Evolutionary conservation across 169 alveolate genomes (phyloP).

Genomic region (Babesia sp.): DNA sequence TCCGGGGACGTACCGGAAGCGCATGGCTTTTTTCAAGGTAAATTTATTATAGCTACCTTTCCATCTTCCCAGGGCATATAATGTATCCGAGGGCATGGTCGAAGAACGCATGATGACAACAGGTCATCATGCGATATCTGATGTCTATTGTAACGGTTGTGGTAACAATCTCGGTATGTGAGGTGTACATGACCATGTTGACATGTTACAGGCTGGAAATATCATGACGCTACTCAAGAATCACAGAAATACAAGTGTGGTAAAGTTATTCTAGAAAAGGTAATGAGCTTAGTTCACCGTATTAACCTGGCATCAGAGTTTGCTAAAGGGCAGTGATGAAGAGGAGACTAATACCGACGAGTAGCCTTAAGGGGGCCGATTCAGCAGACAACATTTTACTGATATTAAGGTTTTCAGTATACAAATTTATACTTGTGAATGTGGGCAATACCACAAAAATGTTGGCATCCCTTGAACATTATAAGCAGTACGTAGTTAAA

Average conservation of each 20-base stretch:
- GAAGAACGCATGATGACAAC: slow-evolving; percentile 90
- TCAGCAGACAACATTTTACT: neutral
- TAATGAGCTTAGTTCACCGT: neutral
- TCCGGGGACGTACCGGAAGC: slow-evolving; percentile 86
- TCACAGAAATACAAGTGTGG: slow-evolving; percentile 84
- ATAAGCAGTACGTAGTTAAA: too few relatives aligned
- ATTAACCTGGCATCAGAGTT: neutral
- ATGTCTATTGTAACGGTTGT: slow-evolving; percentile 86
- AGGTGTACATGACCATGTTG: neutral
- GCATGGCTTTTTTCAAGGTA: slow-evolving; percentile 84
- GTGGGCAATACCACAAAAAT: too few relatives aligned
- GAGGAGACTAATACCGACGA: too few relatives aligned
- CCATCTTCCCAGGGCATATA: slow-evolving; percentile 74
- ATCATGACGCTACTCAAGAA: slow-evolving; percentile 77
- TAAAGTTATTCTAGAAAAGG: slow-evolving; percentile 79
- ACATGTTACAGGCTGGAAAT: slow-evolving; percentile 76
- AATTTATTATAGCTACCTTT: neutral
- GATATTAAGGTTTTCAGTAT: neutral
- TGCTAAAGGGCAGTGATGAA: neutral
- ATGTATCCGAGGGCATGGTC: slow-evolving; percentile 83
- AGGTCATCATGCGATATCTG: slow-evolving; percentile 87
- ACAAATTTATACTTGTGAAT: neutral
- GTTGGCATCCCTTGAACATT: too few relatives aligned
- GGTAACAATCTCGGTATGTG: slow-evolving; percentile 79
- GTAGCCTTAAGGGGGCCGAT: too few relatives aligned